phyloP scores from a whole-genome alignment of 306 rosid genomes.

The Rubus parviflorus region DNA sequence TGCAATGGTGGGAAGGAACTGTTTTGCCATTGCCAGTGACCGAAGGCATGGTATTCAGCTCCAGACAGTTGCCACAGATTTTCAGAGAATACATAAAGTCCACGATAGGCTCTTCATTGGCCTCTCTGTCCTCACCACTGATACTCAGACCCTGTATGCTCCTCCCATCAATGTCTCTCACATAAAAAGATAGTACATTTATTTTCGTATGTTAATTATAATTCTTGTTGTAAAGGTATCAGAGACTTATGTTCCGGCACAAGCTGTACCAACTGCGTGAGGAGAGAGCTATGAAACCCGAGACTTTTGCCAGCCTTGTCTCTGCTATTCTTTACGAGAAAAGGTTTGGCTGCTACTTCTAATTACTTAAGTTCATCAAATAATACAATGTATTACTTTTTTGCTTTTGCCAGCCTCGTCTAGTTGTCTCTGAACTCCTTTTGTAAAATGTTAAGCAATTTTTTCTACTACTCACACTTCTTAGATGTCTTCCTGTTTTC shows the following conservation, averaged over 20 bases:
- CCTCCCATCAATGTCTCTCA: not conserved
- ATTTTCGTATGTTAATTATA: not conserved
- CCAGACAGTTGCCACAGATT: slow-evolving; percentile 83
- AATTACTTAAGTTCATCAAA: not conserved
- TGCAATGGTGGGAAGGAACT: slow-evolving; percentile 95
- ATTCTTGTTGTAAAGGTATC: slow-evolving; percentile 42
- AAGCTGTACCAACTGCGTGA: slow-evolving; percentile 78
- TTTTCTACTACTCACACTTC: not conserved
- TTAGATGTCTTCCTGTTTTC: too few relatives aligned
- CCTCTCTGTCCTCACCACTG: slow-evolving; percentile 95
- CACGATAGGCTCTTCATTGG: too few relatives aligned
- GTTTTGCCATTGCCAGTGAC: slow-evolving; percentile 95
- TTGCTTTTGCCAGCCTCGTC: not conserved
- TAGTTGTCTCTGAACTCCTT: not conserved
- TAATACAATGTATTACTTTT: not conserved
- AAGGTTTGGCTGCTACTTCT: slow-evolving; percentile 36
- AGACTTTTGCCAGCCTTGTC: slow-evolving; percentile 80
- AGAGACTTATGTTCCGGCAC: slow-evolving; percentile 72
- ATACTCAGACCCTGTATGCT: slow-evolving; percentile 81
- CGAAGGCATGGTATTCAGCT: slow-evolving; percentile 95
- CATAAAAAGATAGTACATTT: not conserved
- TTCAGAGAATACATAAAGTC: too few relatives aligned
- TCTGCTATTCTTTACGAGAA: slow-evolving; percentile 80
- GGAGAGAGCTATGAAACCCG: slow-evolving; percentile 87
- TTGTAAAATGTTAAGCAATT: not conserved